Conservation (phyloP, 495 filamentous ascomycete genomes). For the Neurospora sp. region DNA sequence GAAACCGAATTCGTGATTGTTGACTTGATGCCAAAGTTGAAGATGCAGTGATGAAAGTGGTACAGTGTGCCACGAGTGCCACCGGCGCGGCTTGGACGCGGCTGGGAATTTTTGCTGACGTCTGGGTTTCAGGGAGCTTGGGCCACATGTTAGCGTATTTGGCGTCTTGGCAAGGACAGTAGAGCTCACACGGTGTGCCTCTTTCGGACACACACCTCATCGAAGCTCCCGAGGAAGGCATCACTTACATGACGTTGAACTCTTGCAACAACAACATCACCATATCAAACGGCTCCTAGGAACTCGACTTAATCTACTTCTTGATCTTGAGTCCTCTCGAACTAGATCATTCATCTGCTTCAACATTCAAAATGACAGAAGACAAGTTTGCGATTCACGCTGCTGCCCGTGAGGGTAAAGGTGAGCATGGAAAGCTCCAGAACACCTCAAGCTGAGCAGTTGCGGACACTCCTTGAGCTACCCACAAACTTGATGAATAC, state of each 20-base stretch:
- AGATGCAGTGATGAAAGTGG: neutral
- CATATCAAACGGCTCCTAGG: neutral
- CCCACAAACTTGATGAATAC: neutral
- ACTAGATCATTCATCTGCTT: no score
- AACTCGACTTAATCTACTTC: neutral
- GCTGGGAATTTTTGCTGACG: slow-evolving; percentile 1
- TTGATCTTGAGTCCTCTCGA: no score
- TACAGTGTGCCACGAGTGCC: neutral
- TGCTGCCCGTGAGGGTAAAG: slow-evolving; percentile 76
- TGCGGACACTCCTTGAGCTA: neutral
- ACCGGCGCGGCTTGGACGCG: neutral
- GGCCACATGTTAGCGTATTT: neutral
- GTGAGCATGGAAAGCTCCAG: slow-evolving; percentile 34
- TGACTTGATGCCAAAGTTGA: neutral
- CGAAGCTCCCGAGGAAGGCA: slow-evolving; percentile 12
- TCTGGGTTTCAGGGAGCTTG: neutral
- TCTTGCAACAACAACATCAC: neutral
- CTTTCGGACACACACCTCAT: neutral
- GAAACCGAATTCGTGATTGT: neutral
- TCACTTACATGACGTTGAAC: slow-evolving; percentile 23
- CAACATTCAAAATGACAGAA: slow-evolving; percentile 12
- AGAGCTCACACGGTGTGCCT: neutral
- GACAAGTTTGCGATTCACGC: slow-evolving; percentile 77
- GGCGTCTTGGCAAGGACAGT: neutral
- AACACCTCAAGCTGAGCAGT: neutral